A percentile compares a stretch with the other conserved stretches of the same genome.
Evolutionary conservation across 1,139 yeast genomes (phyloP).

Genomic region (Nakaseomyces delphensis): DNA sequence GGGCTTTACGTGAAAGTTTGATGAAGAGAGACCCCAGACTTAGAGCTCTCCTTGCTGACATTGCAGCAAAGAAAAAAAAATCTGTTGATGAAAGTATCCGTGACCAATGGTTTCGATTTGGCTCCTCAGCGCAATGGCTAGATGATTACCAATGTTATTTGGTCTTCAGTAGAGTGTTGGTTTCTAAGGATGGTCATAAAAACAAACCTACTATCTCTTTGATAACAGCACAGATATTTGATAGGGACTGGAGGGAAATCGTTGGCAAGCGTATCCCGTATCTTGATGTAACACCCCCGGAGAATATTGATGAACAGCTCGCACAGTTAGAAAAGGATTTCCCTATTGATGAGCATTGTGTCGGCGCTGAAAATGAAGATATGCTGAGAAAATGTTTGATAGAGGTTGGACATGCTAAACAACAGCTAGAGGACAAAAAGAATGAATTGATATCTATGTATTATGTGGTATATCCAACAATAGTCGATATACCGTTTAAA

Average conservation of each 20-base stretch:
- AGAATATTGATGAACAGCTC: slow-evolving; percentile 6
- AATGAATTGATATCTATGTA: neutral
- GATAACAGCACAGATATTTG: slow-evolving; percentile 19
- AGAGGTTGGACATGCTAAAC: neutral
- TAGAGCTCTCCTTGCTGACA: neutral
- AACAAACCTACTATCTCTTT: slow-evolving; percentile 11
- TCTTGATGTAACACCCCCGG: slow-evolving; percentile 13
- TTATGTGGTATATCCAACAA: neutral
- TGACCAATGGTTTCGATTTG: slow-evolving; percentile 17
- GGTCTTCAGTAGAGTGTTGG: slow-evolving; percentile 14
- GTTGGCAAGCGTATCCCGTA: slow-evolving; percentile 15
- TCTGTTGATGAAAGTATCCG: neutral
- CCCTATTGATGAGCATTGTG: neutral
- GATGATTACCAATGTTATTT: slow-evolving; percentile 17
- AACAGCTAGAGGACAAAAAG: neutral
- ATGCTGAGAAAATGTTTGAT: neutral
- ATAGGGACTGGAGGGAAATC: slow-evolving; percentile 19
- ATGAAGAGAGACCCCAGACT: neutral
- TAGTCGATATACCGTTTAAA: neutral
- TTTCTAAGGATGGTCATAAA: neutral
- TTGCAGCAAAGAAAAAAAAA: neutral
- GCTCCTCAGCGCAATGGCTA: slow-evolving; percentile 20
- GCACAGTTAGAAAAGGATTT: neutral
- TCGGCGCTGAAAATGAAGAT: neutral
- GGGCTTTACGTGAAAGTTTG: neutral